Percentiles rank a stretch among this genome's conserved stretches.
phyloP scores from a whole-genome alignment of 2,329 filamentous ascomycete species.

The Ophiostoma triangulosporum region DNA sequence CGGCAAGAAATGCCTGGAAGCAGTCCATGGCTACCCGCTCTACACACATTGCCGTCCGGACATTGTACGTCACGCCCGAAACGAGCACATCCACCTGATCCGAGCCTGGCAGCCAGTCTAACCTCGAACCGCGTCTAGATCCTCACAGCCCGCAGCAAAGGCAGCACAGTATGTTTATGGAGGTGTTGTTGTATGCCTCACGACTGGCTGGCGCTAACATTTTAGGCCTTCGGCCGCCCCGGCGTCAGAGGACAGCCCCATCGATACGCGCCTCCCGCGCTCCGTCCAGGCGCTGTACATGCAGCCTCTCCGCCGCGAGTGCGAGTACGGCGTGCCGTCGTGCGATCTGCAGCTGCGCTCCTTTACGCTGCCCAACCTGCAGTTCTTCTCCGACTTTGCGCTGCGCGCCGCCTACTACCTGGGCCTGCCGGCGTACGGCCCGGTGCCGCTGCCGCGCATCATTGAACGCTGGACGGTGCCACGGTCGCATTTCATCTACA shows the following conservation, averaged over 20 bases:
- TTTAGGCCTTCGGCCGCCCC: neutral
- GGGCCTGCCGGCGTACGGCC: constrained; percentile 70
- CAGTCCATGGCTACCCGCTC: constrained; percentile 9
- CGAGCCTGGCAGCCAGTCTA: neutral
- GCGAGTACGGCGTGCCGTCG: constrained; percentile 64
- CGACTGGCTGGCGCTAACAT: neutral
- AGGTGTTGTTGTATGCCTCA: neutral
- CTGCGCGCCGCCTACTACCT: constrained; percentile 91
- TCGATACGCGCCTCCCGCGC: constrained; percentile 49
- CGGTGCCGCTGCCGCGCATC: constrained; percentile 72
- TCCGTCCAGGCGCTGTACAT: constrained; percentile 78
- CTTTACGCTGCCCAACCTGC: constrained; percentile 77
- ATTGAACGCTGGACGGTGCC: constrained; percentile 92
- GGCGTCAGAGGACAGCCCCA: neutral
- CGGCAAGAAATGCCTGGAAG: constrained; percentile 8
- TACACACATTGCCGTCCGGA: constrained; percentile 7
- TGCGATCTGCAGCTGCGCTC: constrained; percentile 90
- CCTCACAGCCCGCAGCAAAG: neutral
- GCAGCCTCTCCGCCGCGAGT: constrained; percentile 62
- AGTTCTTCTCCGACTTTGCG: constrained; percentile 91
- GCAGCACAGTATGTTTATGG: neutral
- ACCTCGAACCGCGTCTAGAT: neutral
- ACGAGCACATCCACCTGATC: neutral
- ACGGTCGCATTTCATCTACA: constrained; percentile 79
- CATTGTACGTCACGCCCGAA: constrained; percentile 8